Conservation (phyloP, 257 asterid species). For the Nicotiana noctiflora region DNA sequence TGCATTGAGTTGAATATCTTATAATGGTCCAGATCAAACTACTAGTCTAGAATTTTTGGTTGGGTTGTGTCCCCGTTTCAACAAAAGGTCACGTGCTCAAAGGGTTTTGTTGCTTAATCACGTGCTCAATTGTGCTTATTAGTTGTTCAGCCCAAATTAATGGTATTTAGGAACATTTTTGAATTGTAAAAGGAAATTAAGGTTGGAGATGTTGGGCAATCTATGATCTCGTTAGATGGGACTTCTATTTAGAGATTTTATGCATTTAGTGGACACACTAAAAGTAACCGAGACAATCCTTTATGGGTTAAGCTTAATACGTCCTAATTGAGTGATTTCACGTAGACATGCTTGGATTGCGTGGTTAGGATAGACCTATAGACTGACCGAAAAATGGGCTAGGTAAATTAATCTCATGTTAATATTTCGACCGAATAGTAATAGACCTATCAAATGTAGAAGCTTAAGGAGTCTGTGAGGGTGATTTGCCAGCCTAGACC, state of each 20-base stretch:
- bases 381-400: neutral
- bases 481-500: neutral
- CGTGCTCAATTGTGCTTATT: neutral
- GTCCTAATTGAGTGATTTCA: neutral
- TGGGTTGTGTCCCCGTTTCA: neutral
- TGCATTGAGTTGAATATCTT: neutral
- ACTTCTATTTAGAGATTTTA: neutral
- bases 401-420: neutral
- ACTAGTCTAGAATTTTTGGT: neutral
- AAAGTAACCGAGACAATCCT: neutral
- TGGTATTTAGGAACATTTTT: neutral
- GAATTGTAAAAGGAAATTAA: neutral
- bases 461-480: neutral
- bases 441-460: neutral
- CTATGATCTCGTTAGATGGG: neutral
- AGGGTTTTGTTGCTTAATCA: neutral
- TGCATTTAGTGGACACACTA: neutral
- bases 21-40: neutral
- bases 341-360: neutral
- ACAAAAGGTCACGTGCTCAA: neutral
- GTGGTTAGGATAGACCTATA: neutral
- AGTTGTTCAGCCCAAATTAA: neutral
- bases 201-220: neutral
- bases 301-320: neutral
- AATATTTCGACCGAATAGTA: neutral